Evolutionary conservation across 805 yeast species (phyloP).

Genomic region (Kodamaea kaohsiungensis): DNA sequence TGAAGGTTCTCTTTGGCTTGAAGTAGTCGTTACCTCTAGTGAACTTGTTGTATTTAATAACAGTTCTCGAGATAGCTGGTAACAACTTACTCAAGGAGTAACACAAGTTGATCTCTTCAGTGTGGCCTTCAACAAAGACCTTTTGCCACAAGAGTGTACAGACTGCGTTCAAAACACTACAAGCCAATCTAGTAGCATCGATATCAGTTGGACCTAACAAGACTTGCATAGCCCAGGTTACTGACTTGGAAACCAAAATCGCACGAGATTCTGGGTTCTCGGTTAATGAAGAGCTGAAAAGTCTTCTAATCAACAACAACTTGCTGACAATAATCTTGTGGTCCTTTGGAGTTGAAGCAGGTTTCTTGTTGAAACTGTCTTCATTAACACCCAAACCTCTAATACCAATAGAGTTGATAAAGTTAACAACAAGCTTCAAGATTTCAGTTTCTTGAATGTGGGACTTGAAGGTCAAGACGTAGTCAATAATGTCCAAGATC

Average conservation of each 20-base stretch:
- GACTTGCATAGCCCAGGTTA: conserved; percentile 61
- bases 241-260: conserved; percentile 45
- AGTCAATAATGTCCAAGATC: conserved; percentile 59
- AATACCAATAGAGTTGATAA: conserved; percentile 56
- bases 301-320: conserved; percentile 59
- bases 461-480: conserved; percentile 47
- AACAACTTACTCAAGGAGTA: conserved; percentile 52
- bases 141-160: conserved; percentile 40
- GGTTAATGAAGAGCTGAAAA: conserved; percentile 42
- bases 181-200: conserved; percentile 65
- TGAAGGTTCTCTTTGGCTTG: conserved; percentile 63
- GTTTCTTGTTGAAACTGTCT: conserved; percentile 22
- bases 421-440: conserved; percentile 41
- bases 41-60: conserved; percentile 53
- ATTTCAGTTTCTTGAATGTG: conserved; percentile 41
- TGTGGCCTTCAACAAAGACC: conserved; percentile 27
- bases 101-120: conserved; percentile 39
- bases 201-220: conserved; percentile 52
- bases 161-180: conserved; percentile 55
- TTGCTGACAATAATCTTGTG: conserved; percentile 58
- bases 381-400: conserved; percentile 54
- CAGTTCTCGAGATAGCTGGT: conserved; percentile 53
- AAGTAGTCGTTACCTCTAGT: conserved; percentile 48
- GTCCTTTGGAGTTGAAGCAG: conserved; percentile 44
- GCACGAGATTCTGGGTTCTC: conserved; percentile 29